phyloP scores from a whole-genome alignment of 2,329 filamentous ascomycete species.

The Botrytis aclada region DNA sequence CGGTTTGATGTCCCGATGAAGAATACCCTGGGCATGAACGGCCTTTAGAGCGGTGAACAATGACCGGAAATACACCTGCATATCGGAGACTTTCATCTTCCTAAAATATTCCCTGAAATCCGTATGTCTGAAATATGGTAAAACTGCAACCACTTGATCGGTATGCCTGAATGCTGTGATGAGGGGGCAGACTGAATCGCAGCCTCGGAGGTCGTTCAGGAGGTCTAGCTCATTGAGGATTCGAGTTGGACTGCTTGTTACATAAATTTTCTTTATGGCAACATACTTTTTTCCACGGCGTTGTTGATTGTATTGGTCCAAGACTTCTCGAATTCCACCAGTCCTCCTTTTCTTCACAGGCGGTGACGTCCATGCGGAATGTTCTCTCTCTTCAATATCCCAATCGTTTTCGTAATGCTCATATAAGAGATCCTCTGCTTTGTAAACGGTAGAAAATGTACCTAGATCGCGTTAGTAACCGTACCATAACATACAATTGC shows the following conservation, averaged over 20 bases:
- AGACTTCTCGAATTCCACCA: conserved; percentile 37
- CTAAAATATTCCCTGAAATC: conserved; percentile 96
- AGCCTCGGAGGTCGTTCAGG: conserved; percentile 80
- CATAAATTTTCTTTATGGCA: conserved; percentile 99
- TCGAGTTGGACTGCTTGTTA: conserved; percentile 88
- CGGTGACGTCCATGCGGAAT: conserved; percentile 67
- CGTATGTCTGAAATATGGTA: conserved; percentile 92
- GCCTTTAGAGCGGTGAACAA: conserved; percentile 81
- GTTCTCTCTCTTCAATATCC: conserved; percentile 68
- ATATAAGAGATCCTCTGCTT: conserved; percentile 90
- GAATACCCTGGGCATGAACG: conserved; percentile 79
- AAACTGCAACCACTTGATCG: conserved; percentile 90
- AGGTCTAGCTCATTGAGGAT: conserved; percentile 97
- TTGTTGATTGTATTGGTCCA: conserved; percentile 36
- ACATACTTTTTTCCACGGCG: conserved; percentile 70
- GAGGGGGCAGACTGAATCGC: conserved; percentile 83
- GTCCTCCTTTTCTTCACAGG: conserved; percentile 54
- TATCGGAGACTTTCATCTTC: conserved; percentile 80
- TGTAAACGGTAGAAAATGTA: conserved; percentile 98
- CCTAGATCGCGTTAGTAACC: conserved; percentile 50
- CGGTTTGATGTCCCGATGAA: conserved; percentile 95
- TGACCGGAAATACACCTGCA: conserved; percentile 83
- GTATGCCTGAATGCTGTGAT: conserved; percentile 95
- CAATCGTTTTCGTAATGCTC: conserved; percentile 80
- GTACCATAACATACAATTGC: background rate